Base-by-base conservation (phyloP, 2,329 filamentous ascomycete genomes). In the Didymella glomerata region DNA sequence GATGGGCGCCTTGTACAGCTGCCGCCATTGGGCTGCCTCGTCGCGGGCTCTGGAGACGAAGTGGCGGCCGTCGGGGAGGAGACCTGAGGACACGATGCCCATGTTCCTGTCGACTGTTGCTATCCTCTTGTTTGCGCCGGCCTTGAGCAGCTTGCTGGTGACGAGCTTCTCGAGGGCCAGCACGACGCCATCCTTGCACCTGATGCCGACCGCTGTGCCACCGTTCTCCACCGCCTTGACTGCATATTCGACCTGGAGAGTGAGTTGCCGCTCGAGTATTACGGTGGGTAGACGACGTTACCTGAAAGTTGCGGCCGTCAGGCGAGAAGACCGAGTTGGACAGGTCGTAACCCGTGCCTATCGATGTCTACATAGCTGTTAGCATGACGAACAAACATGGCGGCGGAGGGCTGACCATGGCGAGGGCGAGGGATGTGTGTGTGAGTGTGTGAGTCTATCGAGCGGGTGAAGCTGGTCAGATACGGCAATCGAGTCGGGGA, bases 291-390 rank as follows among this genome's bases (percentile, higher is more conserved):
- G 6, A 28, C 14, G 6, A 13, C 16, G 56, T 63, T 77, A 96
- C 92, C 82, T 99, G 95, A 81, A 99, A 99, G 81, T 99, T 99
- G 72, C 95, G 91, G 77, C 95, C 95, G 83, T 99, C 95, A 68
- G 95, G 95, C 48, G 95, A 98, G 86, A 98, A 99, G 84, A 98
- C 96, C 76, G 95, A 98, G 87, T 99, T 99, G 79, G 92, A 92
- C 74, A 99, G 90, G 88, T 99, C 95, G 84, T 99, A 99, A 77
- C 95, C 95, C 75, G 95, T 99, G 78, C 95, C 95, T 90, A 99
- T 99, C 77, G 95, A 99, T 76, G 95, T 99, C 95, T 99, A 54
- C 34, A 48, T 24, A 64, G 63, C 55, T 63, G 61, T 74, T 55
- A 73, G 70, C 28, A 52, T 28, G 44, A 22, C 34, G 32, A 20